These are phyloP conservation scores for Wallacemonas sp. DNA, from an alignment of 208 protist species.

Conservation along the genomic window DNA sequence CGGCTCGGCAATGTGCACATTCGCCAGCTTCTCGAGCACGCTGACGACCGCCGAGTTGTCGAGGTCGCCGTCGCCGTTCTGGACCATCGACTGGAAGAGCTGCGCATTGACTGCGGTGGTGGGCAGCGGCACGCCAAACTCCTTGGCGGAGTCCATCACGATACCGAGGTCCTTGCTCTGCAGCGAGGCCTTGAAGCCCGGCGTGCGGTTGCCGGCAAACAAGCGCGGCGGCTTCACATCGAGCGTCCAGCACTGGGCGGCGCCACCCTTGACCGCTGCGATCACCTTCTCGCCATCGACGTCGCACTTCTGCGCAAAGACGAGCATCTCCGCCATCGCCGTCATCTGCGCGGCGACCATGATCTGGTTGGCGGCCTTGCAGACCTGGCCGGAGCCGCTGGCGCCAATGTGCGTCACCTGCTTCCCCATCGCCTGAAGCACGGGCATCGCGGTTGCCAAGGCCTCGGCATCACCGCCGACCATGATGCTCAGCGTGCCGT, in stretches of 20 bases:
- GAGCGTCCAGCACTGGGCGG: conserved; percentile 94
- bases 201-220: conserved; percentile 92
- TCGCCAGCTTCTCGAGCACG: conserved; percentile 91
- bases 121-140: conserved; percentile 90
- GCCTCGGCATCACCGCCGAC: conserved; percentile 89
- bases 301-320: conserved; percentile 92
- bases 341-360: conserved; percentile 95
- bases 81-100: conserved; percentile 91
- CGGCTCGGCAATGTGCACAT: conserved; percentile 79
- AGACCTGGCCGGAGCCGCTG: conserved; percentile 93
- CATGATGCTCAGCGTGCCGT: conserved; percentile 95
- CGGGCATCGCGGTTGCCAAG: conserved; percentile 65
- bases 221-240: conserved; percentile 92
- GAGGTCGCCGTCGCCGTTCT: conserved; percentile 86
- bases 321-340: conserved; percentile 93
- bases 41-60: conserved; percentile 94
- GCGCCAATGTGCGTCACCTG: conserved; percentile 87
- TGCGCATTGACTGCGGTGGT: conserved; percentile 89
- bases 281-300: conserved; percentile 85
- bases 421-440: conserved; percentile 85
- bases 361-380: conserved; percentile 97
- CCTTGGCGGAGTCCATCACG: conserved; percentile 87
- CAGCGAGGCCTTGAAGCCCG: conserved; percentile 95
- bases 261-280: conserved; percentile 87
- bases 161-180: conserved; percentile 96